phyloP scores from a whole-genome alignment of 495 filamentous ascomycete species.

The Aspergillus biplanus region DNA sequence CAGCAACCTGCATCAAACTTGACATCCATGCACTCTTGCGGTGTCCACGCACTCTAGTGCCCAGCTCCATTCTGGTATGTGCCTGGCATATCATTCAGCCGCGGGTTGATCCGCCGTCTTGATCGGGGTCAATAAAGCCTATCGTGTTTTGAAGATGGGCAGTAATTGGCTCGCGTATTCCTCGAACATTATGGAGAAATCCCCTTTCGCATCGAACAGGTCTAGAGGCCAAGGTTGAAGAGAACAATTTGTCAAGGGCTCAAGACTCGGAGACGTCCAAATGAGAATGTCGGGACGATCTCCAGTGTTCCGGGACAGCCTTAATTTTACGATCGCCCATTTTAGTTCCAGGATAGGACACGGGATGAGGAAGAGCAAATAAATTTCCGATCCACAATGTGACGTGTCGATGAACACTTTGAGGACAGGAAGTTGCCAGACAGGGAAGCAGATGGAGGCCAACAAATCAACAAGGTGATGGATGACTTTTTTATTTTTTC shows the following conservation, averaged over 20 bases:
- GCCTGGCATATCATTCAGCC: constrained; percentile 16
- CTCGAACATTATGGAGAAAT: constrained; percentile 2
- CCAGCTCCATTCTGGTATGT: constrained; percentile 4
- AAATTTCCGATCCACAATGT: constrained; percentile 24
- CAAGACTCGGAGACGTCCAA: constrained; percentile 13
- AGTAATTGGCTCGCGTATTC: constrained; percentile 3
- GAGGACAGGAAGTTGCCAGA: constrained; percentile 6
- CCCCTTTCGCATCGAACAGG: constrained; percentile 22
- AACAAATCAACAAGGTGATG: no score
- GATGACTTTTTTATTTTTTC: no score
- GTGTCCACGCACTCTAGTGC: constrained; percentile 5
- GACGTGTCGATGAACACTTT: constrained; percentile 24
- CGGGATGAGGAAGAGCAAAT: constrained; percentile 20
- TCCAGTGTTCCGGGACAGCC: constrained; percentile 22
- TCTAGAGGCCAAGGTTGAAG: constrained; percentile 12
- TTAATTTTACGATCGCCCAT: constrained; percentile 21
- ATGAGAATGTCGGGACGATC: constrained; percentile 23
- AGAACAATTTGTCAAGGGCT: constrained; percentile 26
- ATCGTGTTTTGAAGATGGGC: background rate
- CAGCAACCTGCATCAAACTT: constrained; percentile 10
- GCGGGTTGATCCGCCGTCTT: constrained; percentile 5
- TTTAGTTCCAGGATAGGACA: constrained; percentile 17
- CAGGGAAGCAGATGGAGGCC: background rate
- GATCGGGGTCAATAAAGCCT: constrained; percentile 2
- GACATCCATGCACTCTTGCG: constrained; percentile 7